These are phyloP conservation scores for Cucurbita ficifolia DNA, from an alignment of 306 rosid species.

Conservation along the genomic window DNA sequence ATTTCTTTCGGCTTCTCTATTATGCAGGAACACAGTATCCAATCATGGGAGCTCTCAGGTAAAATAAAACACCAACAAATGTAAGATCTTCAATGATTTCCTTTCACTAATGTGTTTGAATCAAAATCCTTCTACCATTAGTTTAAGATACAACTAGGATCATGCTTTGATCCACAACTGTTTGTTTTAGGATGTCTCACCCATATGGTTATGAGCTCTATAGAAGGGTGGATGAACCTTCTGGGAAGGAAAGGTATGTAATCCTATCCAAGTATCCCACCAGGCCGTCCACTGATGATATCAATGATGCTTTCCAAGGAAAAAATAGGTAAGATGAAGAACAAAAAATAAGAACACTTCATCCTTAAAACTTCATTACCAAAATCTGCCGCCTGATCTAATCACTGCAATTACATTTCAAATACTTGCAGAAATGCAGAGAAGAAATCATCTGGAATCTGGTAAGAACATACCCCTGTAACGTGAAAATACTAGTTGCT, in stretches of 20 bases:
- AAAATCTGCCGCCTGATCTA: neutral
- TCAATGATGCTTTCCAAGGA: slow-evolving; percentile 57
- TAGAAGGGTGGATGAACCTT: slow-evolving; percentile 69
- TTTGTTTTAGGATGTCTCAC: slow-evolving; percentile 37
- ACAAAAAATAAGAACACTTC: neutral
- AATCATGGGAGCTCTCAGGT: slow-evolving; percentile 91
- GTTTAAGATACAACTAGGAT: neutral
- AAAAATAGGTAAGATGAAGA: slow-evolving; percentile 35
- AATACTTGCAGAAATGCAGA: slow-evolving; percentile 32
- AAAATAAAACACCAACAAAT: neutral
- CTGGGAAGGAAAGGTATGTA: slow-evolving; percentile 57
- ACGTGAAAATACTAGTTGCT: neutral
- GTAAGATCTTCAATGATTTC: neutral
- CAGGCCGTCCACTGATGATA: slow-evolving; percentile 55
- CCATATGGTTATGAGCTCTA: slow-evolving; percentile 61
- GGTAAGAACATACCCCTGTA: slow-evolving; percentile 25
- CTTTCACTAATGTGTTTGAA: neutral
- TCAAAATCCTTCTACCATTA: neutral
- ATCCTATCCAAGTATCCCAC: slow-evolving; percentile 40
- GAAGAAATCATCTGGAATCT: slow-evolving; percentile 45
- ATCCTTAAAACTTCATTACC: neutral
- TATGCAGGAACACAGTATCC: slow-evolving; percentile 93
- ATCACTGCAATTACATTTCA: neutral
- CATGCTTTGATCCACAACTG: neutral
- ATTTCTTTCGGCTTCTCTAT: slow-evolving; percentile 85